Base-by-base conservation (phyloP, 2,329 filamentous ascomycete species). In the Didymella lethalis region DNA sequence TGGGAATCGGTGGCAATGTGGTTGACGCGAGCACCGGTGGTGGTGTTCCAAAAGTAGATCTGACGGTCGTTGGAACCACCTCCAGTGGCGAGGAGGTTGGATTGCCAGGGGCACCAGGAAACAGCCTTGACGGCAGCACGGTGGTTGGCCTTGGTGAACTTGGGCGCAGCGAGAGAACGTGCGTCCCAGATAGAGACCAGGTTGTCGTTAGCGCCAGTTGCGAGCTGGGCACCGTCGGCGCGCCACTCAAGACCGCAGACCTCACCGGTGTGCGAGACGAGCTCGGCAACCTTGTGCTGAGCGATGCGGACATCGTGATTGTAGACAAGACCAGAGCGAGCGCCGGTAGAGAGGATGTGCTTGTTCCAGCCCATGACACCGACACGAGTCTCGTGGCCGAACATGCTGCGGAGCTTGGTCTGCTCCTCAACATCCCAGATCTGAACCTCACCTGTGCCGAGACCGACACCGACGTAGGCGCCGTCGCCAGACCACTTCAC, bases 21-120 rank as follows among this genome's bases (percentile, higher is more conserved):
- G 88, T 99, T 99, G 82, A 96, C 93, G 70, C 95, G 91, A 52
- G 95, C 94, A 61, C 95, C 95, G 4, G 94, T 97, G 23, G 95
- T 98, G 46, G 93, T 96, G 86, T 99, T 99, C 95, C 95, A 99
- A 87, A 99, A 99, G 84, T 99, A 95, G 79, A 99, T 99, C 81
- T 97, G 91, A 69, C 93, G 91, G 78, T 99, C 95, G 79, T 97
- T 96, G 43, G 92, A 96, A 68, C 95, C 95, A 74, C 95, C 95
- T 57, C 95, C 95, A 43, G 95, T 98, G 57, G 95, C 95, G 47
- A 99, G 90, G 48, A 98, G 88, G 84, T 97, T 98, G 79, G 92
- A 88, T 82, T 97, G 95, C 95, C 95, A 99, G 43, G 95, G 95
- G 85, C 95, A 99, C 95, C 95, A 99, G 64, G 93, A 91, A 45